Base-by-base conservation (phyloP, 2,329 filamentous ascomycete genomes). In the Claviceps paspali region DNA sequence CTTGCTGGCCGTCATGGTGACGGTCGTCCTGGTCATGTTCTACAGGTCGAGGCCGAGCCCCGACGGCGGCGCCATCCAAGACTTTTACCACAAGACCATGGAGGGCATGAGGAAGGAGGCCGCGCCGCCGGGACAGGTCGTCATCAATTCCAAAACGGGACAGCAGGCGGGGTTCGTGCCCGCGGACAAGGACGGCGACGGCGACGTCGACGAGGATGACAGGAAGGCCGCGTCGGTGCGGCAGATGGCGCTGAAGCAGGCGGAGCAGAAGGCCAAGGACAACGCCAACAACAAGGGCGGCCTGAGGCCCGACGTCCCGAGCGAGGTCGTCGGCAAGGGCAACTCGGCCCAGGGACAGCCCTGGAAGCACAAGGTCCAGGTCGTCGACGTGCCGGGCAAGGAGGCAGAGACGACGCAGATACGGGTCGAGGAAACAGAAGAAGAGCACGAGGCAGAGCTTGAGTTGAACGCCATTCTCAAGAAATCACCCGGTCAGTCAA, bases 391-490 rank as follows among this genome's bases (percentile, higher is more conserved):
- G 9, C 23, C 33, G 11, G 36, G 15, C n/a, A 31, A 39, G 36
- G 7, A 38, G 29, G 26, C 38, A 28, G 38, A 33, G 12, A 12
- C 35, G 28, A 35, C 27, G n/a, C 45, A 29, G 48, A 46, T 27
- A 47, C 53, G 50, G 29, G 49, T 48, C 22, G 51, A 56, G 42
- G 67, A 76, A 54, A 68, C 68, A 10, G 62, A 69, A 22, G 70
- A 77, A 43, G 70, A 79, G 38, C 67, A 73, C 38, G 68, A 76
- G 38, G 74, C 81, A 2, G 77, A 86, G 54, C 60, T 62, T 14
- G 82, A 85, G 55, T 60, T 96, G 44, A 80, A 85, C 50, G 57
- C 59, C 6, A 93, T 96, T 34, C 59, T 96, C 45, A 91, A 87
- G 63, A 80, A 77, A 52, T 77, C 83, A 3, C 86, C 88, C 12